phyloP scores from a whole-genome alignment of 495 filamentous ascomycete species.

The Hypoxylon fragiforme region DNA sequence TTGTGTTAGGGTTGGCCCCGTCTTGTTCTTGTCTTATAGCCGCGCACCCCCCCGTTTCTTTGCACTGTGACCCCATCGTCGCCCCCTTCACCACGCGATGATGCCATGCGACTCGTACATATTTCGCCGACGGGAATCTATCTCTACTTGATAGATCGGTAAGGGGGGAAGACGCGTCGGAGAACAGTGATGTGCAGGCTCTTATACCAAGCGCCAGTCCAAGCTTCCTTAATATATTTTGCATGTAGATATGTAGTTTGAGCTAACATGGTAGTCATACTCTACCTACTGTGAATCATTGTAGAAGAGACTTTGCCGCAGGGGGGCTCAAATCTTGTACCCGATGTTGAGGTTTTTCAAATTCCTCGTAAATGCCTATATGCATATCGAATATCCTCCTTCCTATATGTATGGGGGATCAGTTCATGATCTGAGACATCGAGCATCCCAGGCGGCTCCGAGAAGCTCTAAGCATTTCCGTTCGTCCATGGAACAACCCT shows the following conservation, averaged over 20 bases:
- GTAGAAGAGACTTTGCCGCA: neutral
- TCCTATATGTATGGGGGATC: no score
- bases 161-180: slow-evolving; percentile 1
- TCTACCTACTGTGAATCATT: neutral
- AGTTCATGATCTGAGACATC: slow-evolving; percentile 18
- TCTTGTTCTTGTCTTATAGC: slow-evolving; percentile 31
- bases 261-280: neutral
- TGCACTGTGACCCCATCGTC: slow-evolving; percentile 15
- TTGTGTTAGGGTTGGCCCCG: slow-evolving; percentile 18
- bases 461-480: slow-evolving; percentile 16
- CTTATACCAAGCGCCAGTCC: neutral
- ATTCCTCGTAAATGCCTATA: slow-evolving; percentile 9
- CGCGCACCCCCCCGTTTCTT: slow-evolving; percentile 30
- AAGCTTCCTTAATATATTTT: neutral
- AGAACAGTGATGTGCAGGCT: slow-evolving; percentile 6
- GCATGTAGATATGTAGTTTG: slow-evolving; percentile 5
- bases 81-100: slow-evolving; percentile 26
- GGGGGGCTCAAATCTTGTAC: slow-evolving; percentile 3
- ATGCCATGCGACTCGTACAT: slow-evolving; percentile 31
- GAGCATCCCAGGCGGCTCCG: slow-evolving; percentile 16
- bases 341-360: neutral
- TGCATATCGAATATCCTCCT: no score
- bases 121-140: slow-evolving; percentile 33
- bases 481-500: slow-evolving; percentile 29
- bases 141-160: slow-evolving; percentile 15